Conservation (phyloP, 345 rosid species). For the Populus deltoides region DNA sequence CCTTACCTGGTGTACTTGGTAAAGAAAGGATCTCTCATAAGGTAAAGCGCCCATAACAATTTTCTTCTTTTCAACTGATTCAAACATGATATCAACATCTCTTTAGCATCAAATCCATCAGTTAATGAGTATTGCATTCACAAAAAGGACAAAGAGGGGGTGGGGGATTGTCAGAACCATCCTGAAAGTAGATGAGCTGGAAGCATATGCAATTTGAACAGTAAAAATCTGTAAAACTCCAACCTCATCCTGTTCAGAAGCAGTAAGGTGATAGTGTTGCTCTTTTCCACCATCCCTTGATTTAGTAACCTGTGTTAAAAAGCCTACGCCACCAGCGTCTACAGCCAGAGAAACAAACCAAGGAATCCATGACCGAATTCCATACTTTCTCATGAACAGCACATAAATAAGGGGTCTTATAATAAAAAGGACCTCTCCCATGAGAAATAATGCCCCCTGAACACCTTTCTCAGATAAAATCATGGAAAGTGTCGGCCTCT, state of each 20-base stretch:
- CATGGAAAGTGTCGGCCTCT: slow-evolving; percentile 45
- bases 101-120: slow-evolving; percentile 3
- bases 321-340: slow-evolving; percentile 55
- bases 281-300: slow-evolving; percentile 36
- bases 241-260: slow-evolving; percentile 74
- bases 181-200: neutral
- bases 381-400: slow-evolving; percentile 71
- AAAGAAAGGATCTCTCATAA: slow-evolving; percentile 96
- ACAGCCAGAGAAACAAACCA: slow-evolving; percentile 81
- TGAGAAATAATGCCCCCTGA: slow-evolving; percentile 53
- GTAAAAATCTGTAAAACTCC: slow-evolving; percentile 13
- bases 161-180: neutral
- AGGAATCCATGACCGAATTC: slow-evolving; percentile 84
- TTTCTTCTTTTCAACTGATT: slow-evolving; percentile 77
- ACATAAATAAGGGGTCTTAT: slow-evolving; percentile 92
- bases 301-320: slow-evolving; percentile 44
- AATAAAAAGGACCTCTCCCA: slow-evolving; percentile 71
- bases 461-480: slow-evolving; percentile 69
- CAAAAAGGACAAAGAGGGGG: neutral
- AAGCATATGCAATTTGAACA: neutral
- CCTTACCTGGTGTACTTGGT: slow-evolving; percentile 72
- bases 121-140: slow-evolving; percentile 1
- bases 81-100: slow-evolving; percentile 12
- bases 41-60: slow-evolving; percentile 82
- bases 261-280: slow-evolving; percentile 43